A percentile compares a stretch with the other conserved stretches of the same genome.
These are phyloP conservation scores for Lactifluus subvellereus DNA, from an alignment of 768 basidiomycete species.

Conservation along the genomic window DNA sequence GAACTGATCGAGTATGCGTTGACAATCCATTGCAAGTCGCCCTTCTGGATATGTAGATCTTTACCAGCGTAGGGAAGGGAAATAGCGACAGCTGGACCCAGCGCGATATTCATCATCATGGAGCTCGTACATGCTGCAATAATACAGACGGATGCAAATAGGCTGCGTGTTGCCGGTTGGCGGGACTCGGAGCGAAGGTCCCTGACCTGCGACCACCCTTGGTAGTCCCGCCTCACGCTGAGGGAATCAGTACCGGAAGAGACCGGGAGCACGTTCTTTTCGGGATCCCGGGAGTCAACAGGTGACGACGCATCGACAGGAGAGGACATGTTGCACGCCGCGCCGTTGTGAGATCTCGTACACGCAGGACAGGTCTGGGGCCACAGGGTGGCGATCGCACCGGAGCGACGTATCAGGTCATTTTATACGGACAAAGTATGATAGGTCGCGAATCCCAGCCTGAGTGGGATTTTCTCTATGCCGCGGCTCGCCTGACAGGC, in stretches of 20 bases:
- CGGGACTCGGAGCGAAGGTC: too few species aligned
- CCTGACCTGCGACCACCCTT: too few species aligned
- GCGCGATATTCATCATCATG: conserved; percentile 30
- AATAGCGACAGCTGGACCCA: conserved; percentile 28
- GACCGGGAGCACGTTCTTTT: background rate
- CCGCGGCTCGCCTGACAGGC: too few species aligned
- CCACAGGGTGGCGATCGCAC: background rate
- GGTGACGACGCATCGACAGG: background rate
- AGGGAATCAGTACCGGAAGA: background rate
- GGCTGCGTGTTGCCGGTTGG: conserved; percentile 2
- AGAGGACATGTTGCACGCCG: background rate
- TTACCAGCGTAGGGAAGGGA: conserved; percentile 30
- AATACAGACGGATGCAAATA: conserved; percentile 15
- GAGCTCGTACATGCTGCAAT: conserved; percentile 30
- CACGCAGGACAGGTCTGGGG: background rate
- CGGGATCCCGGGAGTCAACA: background rate
- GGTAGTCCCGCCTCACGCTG: background rate
- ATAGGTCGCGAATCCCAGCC: background rate
- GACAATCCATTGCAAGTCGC: conserved; percentile 58
- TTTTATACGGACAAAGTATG: background rate
- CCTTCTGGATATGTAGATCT: conserved; percentile 44
- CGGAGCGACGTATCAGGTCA: background rate
- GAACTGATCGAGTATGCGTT: conserved; percentile 66
- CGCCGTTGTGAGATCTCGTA: background rate
- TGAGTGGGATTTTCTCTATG: too few species aligned